Conservation (phyloP, 257 asterid species). For the Primulina eburnea region DNA sequence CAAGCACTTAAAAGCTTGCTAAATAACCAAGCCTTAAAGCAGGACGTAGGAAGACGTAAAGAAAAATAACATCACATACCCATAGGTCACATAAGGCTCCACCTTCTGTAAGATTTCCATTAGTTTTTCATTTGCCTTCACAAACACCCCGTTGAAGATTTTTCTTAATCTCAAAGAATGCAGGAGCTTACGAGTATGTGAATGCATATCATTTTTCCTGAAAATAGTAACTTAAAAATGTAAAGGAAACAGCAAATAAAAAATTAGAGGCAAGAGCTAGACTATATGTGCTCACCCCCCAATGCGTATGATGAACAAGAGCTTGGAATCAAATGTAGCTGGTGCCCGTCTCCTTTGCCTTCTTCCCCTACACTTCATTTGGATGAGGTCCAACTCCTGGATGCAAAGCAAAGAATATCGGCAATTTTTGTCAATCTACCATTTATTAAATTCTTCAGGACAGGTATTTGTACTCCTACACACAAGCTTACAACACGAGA, state of each 20-base stretch:
- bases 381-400: constrained; percentile 81
- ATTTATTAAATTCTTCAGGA: not conserved
- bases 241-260: not conserved
- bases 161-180: constrained; percentile 72
- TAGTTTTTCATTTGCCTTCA: constrained; percentile 51
- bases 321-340: constrained; percentile 45
- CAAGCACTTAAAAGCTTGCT: no score
- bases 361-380: constrained; percentile 65
- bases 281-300: constrained; percentile 58
- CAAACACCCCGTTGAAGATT: constrained; percentile 74
- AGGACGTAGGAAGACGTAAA: not conserved
- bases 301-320: constrained; percentile 72
- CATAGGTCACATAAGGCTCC: constrained; percentile 89
- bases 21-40: not conserved
- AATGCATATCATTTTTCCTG: constrained; percentile 87
- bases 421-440: not conserved
- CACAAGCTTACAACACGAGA: not conserved
- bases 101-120: constrained; percentile 67
- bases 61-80: constrained; percentile 47
- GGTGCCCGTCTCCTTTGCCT: constrained; percentile 42
- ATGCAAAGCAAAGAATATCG: constrained; percentile 4
- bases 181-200: constrained; percentile 58
- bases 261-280: not conserved
- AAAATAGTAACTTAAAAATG: constrained; percentile 9
- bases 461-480: not conserved